These are phyloP conservation scores for Xylaria arbuscula DNA, from an alignment of 2,329 filamentous ascomycete genomes.

Conservation along the genomic window DNA sequence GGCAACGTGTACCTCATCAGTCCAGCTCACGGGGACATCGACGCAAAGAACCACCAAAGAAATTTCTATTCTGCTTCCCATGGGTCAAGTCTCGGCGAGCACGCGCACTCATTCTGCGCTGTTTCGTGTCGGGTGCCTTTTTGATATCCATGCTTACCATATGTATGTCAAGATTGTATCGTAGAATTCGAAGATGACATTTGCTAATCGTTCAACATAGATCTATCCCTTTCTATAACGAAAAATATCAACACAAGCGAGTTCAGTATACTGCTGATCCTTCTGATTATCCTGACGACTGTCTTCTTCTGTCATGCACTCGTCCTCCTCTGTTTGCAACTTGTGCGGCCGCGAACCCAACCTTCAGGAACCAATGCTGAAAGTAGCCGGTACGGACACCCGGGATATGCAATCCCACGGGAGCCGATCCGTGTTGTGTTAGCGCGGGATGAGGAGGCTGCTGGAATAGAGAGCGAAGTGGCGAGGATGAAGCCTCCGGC, in stretches of 20 bases:
- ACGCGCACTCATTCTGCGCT: slow-evolving; percentile 67
- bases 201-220: slow-evolving; percentile 56
- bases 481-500: slow-evolving; percentile 77
- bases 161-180: slow-evolving; percentile 64
- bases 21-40: slow-evolving; percentile 37
- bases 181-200: background rate
- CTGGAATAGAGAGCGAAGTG: slow-evolving; percentile 64
- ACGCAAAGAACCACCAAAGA: slow-evolving; percentile 49
- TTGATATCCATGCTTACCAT: slow-evolving; percentile 68
- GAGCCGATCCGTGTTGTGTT: slow-evolving; percentile 82
- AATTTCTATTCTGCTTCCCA: slow-evolving; percentile 66
- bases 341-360: slow-evolving; percentile 60
- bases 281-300: slow-evolving; percentile 78
- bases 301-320: slow-evolving; percentile 85
- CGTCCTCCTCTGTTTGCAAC: slow-evolving; percentile 76
- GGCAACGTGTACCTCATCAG: slow-evolving; percentile 43
- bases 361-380: slow-evolving; percentile 16
- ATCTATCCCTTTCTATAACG: slow-evolving; percentile 77
- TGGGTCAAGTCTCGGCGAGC: slow-evolving; percentile 65
- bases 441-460: slow-evolving; percentile 77
- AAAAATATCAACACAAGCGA: slow-evolving; percentile 72
- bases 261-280: slow-evolving; percentile 82
- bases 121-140: slow-evolving; percentile 73
- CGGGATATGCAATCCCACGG: slow-evolving; percentile 75
- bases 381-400: slow-evolving; percentile 37